These are phyloP conservation scores for Strobilomyces confusus DNA, from an alignment of 768 basidiomycete genomes.

Conservation along the genomic window DNA sequence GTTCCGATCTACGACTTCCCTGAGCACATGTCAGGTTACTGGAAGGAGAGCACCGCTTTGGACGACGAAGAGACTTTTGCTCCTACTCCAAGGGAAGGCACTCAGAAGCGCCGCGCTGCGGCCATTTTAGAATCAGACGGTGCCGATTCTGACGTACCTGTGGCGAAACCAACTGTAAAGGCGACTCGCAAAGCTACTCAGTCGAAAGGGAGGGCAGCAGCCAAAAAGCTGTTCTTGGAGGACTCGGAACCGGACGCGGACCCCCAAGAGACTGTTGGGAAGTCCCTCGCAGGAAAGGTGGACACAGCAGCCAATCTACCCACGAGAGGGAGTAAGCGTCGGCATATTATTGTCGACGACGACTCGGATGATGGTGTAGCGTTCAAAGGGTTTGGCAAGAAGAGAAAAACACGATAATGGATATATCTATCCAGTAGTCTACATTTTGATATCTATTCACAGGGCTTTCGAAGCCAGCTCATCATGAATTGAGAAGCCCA, in stretches of 20 bases:
- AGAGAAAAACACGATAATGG: constrained; percentile 15
- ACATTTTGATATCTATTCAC: not conserved
- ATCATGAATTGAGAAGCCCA: constrained; percentile 80
- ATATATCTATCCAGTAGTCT: constrained; percentile 3
- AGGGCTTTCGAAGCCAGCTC: constrained; percentile 42
- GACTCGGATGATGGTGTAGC: constrained; percentile 69
- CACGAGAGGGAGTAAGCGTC: constrained; percentile 20
- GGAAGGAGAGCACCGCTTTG: constrained; percentile 40
- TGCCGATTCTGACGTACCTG: constrained; percentile 23
- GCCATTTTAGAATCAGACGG: constrained; percentile 42
- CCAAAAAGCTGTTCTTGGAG: constrained; percentile 50
- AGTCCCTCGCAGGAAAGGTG: constrained; percentile 5
- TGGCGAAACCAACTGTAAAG: constrained; percentile 12
- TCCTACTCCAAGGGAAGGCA: constrained; percentile 16
- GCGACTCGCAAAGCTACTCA: constrained; percentile 22
- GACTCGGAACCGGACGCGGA: constrained; percentile 1
- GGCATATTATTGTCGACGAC: constrained; percentile 49
- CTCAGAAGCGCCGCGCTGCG: constrained; percentile 23
- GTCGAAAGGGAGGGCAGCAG: constrained; percentile 23
- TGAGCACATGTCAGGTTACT: constrained; percentile 42
- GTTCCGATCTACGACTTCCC: constrained; percentile 1
- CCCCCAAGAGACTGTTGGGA: not conserved
- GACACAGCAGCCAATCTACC: constrained; percentile 2
- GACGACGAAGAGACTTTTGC: constrained; percentile 15
- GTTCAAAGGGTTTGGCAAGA: constrained; percentile 60